Base-by-base conservation (phyloP, 1,284 basidiomycete genomes). In the Cutaneotrichosporon mucoides region DNA sequence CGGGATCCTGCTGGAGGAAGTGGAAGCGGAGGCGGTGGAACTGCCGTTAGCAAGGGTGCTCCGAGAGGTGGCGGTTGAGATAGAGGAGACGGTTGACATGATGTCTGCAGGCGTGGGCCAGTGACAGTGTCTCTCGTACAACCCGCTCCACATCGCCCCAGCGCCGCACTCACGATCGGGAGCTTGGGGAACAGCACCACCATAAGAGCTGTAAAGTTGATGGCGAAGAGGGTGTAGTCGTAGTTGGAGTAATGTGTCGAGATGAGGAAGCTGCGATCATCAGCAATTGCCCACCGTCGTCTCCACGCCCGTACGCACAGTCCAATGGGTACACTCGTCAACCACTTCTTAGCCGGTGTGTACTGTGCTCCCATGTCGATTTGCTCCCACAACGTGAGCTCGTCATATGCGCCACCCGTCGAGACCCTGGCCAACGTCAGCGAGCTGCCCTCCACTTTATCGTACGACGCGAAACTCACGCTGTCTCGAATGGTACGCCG, bases 221-320 rank as follows among this genome's bases (percentile, higher is more conserved):
- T 81, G 24, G 89, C 86, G 75, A 99, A 99, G 44, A 96, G 76
- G 83, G 88, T 89, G 16, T 91, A 92, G 69, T 96, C 86, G 73
- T 95, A 95, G 72, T 92, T 89, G 50, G 95, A 97, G 82, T 98
- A 99, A 76, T 99, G 95, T 0, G 96, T 99, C 24, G 95, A 98
- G 56, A 92, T 86, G 50, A 99, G 84, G 81, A 99, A 99, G 40
- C 94, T 96, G 68, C 24, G 12, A 49, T 52, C 38, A 59, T 53
- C 44, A 59, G 58, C 7, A 7, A 7, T 4, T 6, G 35, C 11
- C 34, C 33, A 45, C 11, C 10, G n/a, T n/a, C n/a, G 35, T 46
- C 3, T n/a, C 4, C 34, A 15, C 33, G 3, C 10, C 36, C 11
- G 46, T 0, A 84, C 92, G 76, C 71, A 97, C 92, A 99, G 81